phyloP scores from a whole-genome alignment of 768 basidiomycete genomes.

The Russula ochroleuca region DNA sequence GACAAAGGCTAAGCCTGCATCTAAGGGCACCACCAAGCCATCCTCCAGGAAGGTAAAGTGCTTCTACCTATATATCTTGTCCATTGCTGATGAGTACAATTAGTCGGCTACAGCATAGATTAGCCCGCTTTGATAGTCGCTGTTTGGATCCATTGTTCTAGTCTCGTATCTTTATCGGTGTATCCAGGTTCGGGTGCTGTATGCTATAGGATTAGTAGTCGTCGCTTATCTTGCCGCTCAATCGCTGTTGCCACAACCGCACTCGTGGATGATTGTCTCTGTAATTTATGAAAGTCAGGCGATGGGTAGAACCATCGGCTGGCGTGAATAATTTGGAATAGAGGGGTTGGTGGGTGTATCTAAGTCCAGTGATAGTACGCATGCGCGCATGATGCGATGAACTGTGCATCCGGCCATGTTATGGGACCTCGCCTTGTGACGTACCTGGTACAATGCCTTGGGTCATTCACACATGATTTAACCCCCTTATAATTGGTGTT shows the following conservation, averaged over 20 bases:
- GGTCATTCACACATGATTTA: too few relatives aligned
- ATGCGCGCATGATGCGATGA: neutral
- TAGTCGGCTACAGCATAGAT: conserved; percentile 18
- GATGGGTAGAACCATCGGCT: neutral
- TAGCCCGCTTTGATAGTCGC: neutral
- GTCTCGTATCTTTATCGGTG: conserved; percentile 25
- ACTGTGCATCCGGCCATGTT: neutral
- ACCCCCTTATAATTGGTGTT: neutral
- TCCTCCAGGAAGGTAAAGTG: conserved; percentile 17
- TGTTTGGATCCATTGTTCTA: conserved; percentile 6
- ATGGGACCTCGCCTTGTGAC: neutral
- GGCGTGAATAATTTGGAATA: neutral
- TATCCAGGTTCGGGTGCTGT: conserved; percentile 23
- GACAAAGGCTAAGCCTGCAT: conserved; percentile 22
- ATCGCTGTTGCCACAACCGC: neutral
- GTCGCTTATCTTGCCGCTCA: neutral
- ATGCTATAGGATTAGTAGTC: conserved; percentile 29
- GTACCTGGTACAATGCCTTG: neutral
- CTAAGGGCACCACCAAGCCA: conserved; percentile 16
- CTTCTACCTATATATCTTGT: neutral
- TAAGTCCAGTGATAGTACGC: neutral
- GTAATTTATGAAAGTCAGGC: conserved; percentile 12
- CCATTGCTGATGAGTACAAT: neutral
- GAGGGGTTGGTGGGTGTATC: neutral
- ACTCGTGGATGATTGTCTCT: neutral